Base-by-base conservation (phyloP, 768 basidiomycete genomes). In the Phaeotremella skinneri region DNA sequence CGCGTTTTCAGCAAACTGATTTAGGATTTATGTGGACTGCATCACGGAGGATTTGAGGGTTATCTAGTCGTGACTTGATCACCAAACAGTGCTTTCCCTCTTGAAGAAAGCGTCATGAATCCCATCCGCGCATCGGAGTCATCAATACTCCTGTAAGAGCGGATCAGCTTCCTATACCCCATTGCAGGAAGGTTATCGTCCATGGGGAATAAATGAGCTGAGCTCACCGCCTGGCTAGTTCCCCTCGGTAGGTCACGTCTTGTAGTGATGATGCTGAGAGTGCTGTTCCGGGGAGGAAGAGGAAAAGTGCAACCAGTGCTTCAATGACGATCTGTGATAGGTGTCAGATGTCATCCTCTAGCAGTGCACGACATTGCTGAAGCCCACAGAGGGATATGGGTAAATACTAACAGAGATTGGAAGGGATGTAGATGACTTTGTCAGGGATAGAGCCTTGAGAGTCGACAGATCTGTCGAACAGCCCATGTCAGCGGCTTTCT, bases 221-320 rank as follows among this genome's bases (percentile, higher is more conserved):
- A 2, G 26, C 75, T 47, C 49, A 74, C 75, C 72, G 54, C 49
- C 63, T 71, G 3, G 70, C 62, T 39, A 76, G 51, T 52, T 76
- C 75, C 32, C 73, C 75, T 49, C 75, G 48, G 58, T 72, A 76
- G 29, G 75, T 76, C 13, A 76, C 66, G 52, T 76, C 73, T 56
- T 70, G 54, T 37, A 76, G 37, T 17, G 58, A 49, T 13, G 65
- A 57, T 11, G 67, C 52, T 1, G 69, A 48, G 2, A 76, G 32
- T 13, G 69, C 61, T n/a, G 64, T 69, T 2, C 69, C 70, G 21
- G 73, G 68, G 20, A 76, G 49, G 57, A 76, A 76, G 16, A 76
- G 55, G 3, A 64, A 27, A 13, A 76, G 58, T 20, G 73, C 70
- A 13, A 66, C 41, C 14, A 71, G 21, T 0, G 75, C 73, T 56